Evolutionary conservation across 1,284 basidiomycete genomes (phyloP), one percentile per base, ranked within the genome.

Genomic region (Fomitopsis palustris): DNA sequence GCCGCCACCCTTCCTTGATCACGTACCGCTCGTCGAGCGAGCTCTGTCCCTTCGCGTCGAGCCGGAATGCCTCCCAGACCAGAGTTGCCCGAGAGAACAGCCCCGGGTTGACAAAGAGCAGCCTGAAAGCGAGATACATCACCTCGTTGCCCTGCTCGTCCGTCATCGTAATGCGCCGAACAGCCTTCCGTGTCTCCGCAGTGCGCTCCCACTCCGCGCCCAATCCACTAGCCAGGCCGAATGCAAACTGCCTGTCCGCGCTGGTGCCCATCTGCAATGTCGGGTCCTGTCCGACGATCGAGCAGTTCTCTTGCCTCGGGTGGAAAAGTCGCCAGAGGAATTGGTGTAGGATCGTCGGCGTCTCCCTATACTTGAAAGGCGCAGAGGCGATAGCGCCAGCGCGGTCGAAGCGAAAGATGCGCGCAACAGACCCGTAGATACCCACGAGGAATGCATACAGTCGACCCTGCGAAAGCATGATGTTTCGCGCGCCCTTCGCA

Each of bases 361-460:
- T n/a, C 9, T 21, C n/a, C n/a, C 10, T 3, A n/a, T 51, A 51
- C 14, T 16, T 27, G 29, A 58, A 43, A 6, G 47, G 56, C 1
- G 47, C 25, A 0, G 60, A 53, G 12, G 47, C 54, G 14, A 61
- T 35, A 2, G 54, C 54, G 29, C 54, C 57, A 2, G 57, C 14
- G 37, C 38, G 57, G 23, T 61, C 61, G 23, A 60, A 61, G 21
- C 60, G 60, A 14, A 39, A 43, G 35, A 64, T 27, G 9, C 58
- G 62, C 10, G 53, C 37, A 8, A 39, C 55, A 14, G 53, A 37
- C 19, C 56, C 60, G n/a, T 64, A 64, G 35, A 64, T 38, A 2
- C 62, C 62, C 17, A 64, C 53, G n/a, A 60, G 52, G 17, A 60
- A 64, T 1, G 59, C 39, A 10, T 37, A 56, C 38, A 64, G 60